Conservation (phyloP, 495 filamentous ascomycete genomes). For the Talaromyces ruber region DNA sequence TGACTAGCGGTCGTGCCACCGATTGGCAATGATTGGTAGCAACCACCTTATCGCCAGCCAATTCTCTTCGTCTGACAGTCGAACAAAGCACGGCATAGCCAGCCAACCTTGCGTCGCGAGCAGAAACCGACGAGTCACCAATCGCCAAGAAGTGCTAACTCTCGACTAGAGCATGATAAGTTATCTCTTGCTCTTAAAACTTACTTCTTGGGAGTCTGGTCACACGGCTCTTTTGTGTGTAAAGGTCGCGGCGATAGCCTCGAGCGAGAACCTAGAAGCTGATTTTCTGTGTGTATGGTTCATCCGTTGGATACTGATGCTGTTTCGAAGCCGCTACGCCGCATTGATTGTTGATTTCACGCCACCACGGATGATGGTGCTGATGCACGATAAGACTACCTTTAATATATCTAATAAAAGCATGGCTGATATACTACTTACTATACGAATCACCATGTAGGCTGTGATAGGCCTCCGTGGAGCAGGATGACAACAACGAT, state of each 20-base stretch:
- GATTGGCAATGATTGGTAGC: background rate
- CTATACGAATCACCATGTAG: background rate
- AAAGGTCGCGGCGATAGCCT: background rate
- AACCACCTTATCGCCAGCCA: background rate
- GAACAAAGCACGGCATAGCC: background rate
- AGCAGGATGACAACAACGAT: background rate
- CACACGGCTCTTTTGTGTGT: background rate
- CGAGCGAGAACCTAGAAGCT: no score
- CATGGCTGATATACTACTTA: background rate
- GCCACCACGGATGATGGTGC: background rate
- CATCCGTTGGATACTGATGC: background rate
- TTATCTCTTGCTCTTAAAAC: background rate
- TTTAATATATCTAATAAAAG: no score
- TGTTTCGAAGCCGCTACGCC: background rate
- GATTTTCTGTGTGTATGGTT: background rate
- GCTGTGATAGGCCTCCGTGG: background rate
- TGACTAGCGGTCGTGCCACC: background rate
- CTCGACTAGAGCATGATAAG: background rate
- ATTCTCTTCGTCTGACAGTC: background rate
- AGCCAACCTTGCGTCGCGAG: background rate
- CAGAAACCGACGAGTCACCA: background rate
- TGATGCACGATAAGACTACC: background rate
- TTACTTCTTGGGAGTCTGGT: background rate
- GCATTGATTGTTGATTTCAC: background rate
- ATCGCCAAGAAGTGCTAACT: background rate